These are phyloP conservation scores for Fomes fomentarius DNA, from an alignment of 1,284 basidiomycete genomes.

Conservation along the genomic window DNA sequence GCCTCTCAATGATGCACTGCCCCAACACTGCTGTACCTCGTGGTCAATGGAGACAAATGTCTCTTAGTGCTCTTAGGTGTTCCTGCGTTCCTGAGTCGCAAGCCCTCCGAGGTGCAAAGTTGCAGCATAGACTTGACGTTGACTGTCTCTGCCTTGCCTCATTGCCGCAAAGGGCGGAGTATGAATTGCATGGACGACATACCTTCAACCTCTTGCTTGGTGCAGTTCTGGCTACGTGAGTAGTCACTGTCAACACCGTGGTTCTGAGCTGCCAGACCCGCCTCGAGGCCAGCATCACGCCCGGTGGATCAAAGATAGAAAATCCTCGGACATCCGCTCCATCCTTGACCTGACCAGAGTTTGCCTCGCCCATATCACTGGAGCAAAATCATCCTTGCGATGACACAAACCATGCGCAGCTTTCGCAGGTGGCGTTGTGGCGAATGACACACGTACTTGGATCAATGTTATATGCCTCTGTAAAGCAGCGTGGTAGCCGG, in stretches of 20 bases:
- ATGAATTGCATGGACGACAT: constrained; percentile 2
- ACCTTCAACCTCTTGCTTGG: constrained; percentile 2
- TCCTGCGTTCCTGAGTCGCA: constrained; percentile 8
- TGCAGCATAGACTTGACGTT: no score
- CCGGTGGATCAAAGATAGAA: constrained; percentile 1
- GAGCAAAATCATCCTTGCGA: background rate
- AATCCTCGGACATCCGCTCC: constrained; percentile 19
- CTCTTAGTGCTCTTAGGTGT: no score
- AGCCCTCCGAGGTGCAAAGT: background rate
- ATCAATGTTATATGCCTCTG: constrained; percentile 13
- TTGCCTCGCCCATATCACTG: constrained; percentile 5
- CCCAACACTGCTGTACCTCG: constrained; percentile 19
- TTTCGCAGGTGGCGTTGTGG: constrained; percentile 1
- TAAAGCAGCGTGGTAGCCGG: background rate
- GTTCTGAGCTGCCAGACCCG: constrained; percentile 9
- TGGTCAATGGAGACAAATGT: no score
- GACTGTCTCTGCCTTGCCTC: no score
- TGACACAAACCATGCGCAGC: background rate
- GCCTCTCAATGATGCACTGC: constrained; percentile 7
- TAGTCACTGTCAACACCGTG: constrained; percentile 1
- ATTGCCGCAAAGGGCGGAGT: background rate
- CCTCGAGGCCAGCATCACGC: background rate
- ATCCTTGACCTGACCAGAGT: background rate
- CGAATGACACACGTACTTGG: constrained; percentile 10
- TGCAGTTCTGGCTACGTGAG: constrained; percentile 9